Base-by-base conservation (phyloP, 352 stramenopile species). In the Phytophthora hybrid region DNA sequence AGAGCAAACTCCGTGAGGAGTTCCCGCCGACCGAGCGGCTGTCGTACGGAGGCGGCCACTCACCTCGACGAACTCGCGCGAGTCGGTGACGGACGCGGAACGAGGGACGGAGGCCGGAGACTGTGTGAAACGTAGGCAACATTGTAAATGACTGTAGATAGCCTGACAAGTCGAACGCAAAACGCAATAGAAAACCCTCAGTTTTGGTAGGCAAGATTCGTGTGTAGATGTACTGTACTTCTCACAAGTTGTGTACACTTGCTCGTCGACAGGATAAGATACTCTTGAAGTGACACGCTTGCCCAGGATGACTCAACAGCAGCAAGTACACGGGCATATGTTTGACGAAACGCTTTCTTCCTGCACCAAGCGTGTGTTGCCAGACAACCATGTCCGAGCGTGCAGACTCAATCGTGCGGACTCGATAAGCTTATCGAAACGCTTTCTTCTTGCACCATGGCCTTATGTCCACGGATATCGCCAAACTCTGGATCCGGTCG, bases 1-100 rank as follows among this genome's bases (percentile, higher is more conserved):
- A 94, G 56, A 65, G 58, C 14, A 85, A 81, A 56, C 88, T 93
- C 67, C 84, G 83, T 52, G 63, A 81, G 55, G 86, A 93, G 47
- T 92, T 93, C 46, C 86, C 85, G 41, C 82, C 85, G 0, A 72
- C 81, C 10, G 76, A 87, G 26, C 82, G 82, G 59, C 51, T 79
- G 19, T 87, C 78, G 14, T 81, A 74, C 29, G 55, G 58, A 18
- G 23, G 34, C 7, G 63, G 41, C 41, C 29, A 56, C 51, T 51
- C 31, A 14, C 32, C 66, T 56, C 59, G 69, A 62, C 21, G 19
- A 34, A 52, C 52, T 18, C 71, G 74, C 54, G 62, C 71, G 4
- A 81, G 74, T 72, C 66, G 63, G 11, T 81, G 44, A 81, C 41
- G 41, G 41, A 19, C 11, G n/a, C 13, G 23, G 13, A 5, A 41